Percentiles rank a stretch among this genome's conserved stretches.
phyloP scores from a whole-genome alignment of 1,139 yeast species.

The Geotrichum klebahnii region DNA sequence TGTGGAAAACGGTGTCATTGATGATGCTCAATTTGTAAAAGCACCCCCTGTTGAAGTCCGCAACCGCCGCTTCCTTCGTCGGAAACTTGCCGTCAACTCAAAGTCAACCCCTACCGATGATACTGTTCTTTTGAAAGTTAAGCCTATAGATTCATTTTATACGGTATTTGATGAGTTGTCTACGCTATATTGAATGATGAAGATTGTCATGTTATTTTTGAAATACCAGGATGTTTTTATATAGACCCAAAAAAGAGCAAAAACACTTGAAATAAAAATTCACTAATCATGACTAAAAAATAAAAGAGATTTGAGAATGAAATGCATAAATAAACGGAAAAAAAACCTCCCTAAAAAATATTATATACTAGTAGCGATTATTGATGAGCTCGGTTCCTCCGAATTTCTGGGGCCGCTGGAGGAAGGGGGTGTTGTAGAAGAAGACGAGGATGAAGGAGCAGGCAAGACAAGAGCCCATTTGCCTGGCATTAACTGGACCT shows the following conservation, averaged over 20 bases:
- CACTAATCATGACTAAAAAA: too few species aligned
- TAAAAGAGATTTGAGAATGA: background rate
- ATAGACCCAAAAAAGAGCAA: too few species aligned
- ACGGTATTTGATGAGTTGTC: too few species aligned
- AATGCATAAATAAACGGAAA: background rate
- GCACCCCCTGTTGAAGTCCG: background rate
- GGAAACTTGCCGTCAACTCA: background rate
- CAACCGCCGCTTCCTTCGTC: background rate
- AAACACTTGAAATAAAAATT: too few species aligned
- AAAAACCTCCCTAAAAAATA: background rate
- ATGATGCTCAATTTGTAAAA: constrained; percentile 4
- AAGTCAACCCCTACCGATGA: background rate
- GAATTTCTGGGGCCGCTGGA: too few species aligned
- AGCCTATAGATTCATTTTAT: too few species aligned
- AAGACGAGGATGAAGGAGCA: background rate
- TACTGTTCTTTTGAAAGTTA: too few species aligned
- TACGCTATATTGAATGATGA: too few species aligned
- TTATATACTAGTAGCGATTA: too few species aligned
- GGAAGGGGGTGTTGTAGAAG: too few species aligned
- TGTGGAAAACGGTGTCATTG: constrained; percentile 14
- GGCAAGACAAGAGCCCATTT: constrained; percentile 24
- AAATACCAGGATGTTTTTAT: too few species aligned
- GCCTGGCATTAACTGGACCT: constrained; percentile 20
- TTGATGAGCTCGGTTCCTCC: background rate
- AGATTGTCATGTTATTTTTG: too few species aligned